These are phyloP conservation scores for Pseudogymnoascus pannorum DNA, from an alignment of 2,329 filamentous ascomycete genomes.

Conservation along the genomic window DNA sequence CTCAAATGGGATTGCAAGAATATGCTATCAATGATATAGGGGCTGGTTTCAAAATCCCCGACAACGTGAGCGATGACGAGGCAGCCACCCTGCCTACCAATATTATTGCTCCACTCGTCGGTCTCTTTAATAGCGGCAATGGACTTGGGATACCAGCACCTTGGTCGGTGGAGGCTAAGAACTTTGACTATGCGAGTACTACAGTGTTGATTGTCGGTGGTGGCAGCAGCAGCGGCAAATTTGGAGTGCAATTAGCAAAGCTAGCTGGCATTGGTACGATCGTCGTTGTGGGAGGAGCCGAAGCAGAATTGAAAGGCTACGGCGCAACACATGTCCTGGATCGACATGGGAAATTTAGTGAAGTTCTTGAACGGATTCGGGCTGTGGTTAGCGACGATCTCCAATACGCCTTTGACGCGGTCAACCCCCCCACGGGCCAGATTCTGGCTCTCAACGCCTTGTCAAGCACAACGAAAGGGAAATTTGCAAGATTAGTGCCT, in stretches of 20 bases:
- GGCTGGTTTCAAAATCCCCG: constrained; percentile 28
- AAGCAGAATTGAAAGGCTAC: constrained; percentile 26
- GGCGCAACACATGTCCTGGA: constrained; percentile 38
- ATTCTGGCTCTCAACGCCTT: constrained; percentile 29
- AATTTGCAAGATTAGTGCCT: constrained; percentile 25
- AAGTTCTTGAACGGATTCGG: constrained; percentile 28
- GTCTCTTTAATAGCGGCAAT: constrained; percentile 28
- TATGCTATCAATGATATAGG: constrained; percentile 30
- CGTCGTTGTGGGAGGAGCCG: constrained; percentile 31
- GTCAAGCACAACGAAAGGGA: constrained; percentile 31
- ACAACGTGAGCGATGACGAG: constrained; percentile 29
- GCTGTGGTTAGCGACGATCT: constrained; percentile 34
- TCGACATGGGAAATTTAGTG: constrained; percentile 30
- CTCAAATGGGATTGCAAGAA: constrained; percentile 31
- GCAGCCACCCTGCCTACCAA: constrained; percentile 33
- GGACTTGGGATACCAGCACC: constrained; percentile 25
- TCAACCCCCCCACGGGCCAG: constrained; percentile 25
- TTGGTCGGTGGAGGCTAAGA: constrained; percentile 19
- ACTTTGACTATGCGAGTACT: constrained; percentile 22
- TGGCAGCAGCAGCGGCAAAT: constrained; percentile 30
- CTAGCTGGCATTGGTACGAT: constrained; percentile 33
- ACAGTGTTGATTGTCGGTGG: constrained; percentile 31
- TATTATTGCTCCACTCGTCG: constrained; percentile 28
- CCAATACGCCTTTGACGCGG: constrained; percentile 32
- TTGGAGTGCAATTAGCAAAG: constrained; percentile 30